These are phyloP conservation scores for Drechslerella stenobrocha DNA, from an alignment of 2,329 filamentous ascomycete genomes.

Conservation along the genomic window DNA sequence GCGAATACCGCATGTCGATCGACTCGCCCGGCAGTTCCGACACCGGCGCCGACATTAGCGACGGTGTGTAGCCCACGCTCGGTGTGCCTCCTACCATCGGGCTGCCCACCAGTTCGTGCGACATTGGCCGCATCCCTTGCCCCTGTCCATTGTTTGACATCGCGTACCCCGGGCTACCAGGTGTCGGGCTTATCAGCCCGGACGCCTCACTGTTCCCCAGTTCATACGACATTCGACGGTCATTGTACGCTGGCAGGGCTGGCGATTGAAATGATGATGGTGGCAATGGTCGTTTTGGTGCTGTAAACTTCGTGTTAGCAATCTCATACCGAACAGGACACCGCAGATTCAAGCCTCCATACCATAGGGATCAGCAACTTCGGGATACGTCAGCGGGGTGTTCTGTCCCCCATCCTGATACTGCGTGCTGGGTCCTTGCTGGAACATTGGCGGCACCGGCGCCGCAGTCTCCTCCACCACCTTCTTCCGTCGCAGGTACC, in stretches of 20 bases:
- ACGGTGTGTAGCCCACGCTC: constrained; percentile 9
- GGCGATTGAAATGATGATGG: constrained; percentile 38
- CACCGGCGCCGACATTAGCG: constrained; percentile 28
- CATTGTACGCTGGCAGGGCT: constrained; percentile 31
- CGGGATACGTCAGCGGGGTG: constrained; percentile 30
- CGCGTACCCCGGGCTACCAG: constrained; percentile 17
- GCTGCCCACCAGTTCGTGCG: constrained; percentile 38
- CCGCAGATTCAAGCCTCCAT: background rate
- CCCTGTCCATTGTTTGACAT: background rate
- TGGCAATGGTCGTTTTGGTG: constrained; percentile 33
- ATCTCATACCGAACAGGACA: background rate
- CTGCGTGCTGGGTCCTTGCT: constrained; percentile 25
- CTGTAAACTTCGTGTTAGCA: constrained; percentile 6
- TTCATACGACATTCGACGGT: constrained; percentile 31
- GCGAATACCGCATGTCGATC: constrained; percentile 32
- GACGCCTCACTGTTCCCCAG: constrained; percentile 26
- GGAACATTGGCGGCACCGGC: constrained; percentile 27
- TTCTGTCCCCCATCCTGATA: constrained; percentile 15
- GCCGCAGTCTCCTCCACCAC: background rate
- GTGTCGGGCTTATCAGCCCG: constrained; percentile 27
- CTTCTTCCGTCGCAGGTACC: constrained; percentile 23
- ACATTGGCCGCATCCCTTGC: constrained; percentile 25
- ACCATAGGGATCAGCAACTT: constrained; percentile 42
- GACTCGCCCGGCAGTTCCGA: constrained; percentile 32
- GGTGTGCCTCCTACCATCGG: constrained; percentile 1